phyloP scores from a whole-genome alignment of 202 grass and related monocot genomes.

The Carex arenaria region DNA sequence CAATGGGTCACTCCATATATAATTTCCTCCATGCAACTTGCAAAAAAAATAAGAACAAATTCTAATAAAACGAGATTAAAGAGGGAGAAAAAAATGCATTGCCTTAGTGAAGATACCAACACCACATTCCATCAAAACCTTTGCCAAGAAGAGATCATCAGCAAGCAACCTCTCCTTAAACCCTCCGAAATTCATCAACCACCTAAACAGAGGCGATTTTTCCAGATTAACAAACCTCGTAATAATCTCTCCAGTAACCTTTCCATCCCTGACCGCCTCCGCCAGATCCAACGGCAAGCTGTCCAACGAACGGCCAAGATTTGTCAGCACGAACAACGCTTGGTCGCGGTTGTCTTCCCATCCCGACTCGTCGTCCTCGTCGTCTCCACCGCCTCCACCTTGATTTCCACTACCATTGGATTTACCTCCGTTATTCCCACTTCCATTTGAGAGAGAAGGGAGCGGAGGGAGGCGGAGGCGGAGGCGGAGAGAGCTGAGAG shows the following conservation, averaged over 20 bases:
- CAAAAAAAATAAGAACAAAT: slow-evolving; percentile 1
- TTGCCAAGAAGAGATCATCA: slow-evolving; percentile 95
- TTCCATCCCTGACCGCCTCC: slow-evolving; percentile 58
- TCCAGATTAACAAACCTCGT: slow-evolving; percentile 66
- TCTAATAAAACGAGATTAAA: neutral
- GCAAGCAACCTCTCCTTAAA: slow-evolving; percentile 97
- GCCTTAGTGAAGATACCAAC: slow-evolving; percentile 97
- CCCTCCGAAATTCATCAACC: slow-evolving; percentile 87
- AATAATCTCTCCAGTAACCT: slow-evolving; percentile 62
- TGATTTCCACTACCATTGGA: slow-evolving; percentile 23
- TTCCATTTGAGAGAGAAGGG: slow-evolving; percentile 31
- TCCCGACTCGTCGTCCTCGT: slow-evolving; percentile 23
- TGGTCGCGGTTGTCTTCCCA: slow-evolving; percentile 45
- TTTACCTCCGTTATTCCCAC: slow-evolving; percentile 17
- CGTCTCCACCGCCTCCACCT: neutral
- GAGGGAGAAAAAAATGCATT: neutral
- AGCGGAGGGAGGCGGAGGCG: slow-evolving; percentile 30
- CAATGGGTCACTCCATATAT: neutral
- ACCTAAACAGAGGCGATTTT: slow-evolving; percentile 54
- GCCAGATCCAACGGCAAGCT: slow-evolving; percentile 75
- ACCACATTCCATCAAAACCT: slow-evolving; percentile 88
- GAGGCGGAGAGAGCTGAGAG: slow-evolving; percentile 27
- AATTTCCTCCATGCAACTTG: neutral
- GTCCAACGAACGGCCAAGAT: slow-evolving; percentile 72
- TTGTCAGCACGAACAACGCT: slow-evolving; percentile 66